Evolutionary conservation across 345 rosid species (phyloP).

Genomic region (Acer campestre): DNA sequence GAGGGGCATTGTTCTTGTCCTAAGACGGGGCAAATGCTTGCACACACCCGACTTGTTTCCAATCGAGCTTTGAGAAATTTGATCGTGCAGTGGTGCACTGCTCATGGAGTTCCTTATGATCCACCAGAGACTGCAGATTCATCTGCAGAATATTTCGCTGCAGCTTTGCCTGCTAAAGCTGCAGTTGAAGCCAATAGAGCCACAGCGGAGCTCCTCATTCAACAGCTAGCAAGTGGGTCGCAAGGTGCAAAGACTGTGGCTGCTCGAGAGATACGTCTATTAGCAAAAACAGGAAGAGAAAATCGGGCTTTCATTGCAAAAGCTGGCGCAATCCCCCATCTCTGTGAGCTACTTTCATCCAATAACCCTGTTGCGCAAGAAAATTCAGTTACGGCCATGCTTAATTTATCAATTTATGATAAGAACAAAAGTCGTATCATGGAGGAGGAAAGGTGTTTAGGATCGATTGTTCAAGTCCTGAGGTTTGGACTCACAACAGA

Average conservation of each 20-base stretch:
- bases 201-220: conserved; percentile 66
- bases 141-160: conserved; percentile 52
- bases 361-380: conserved; percentile 69
- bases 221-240: conserved; percentile 65
- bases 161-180: conserved; percentile 69
- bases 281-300: conserved; percentile 89
- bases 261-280: conserved; percentile 75
- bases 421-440: conserved; percentile 82
- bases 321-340: conserved; percentile 88
- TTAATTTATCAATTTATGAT: conserved; percentile 82
- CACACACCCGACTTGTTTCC: conserved; percentile 67
- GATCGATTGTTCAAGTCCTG: conserved; percentile 69
- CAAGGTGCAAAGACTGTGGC: conserved; percentile 67
- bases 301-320: conserved; percentile 86
- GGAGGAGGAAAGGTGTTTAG: conserved; percentile 79
- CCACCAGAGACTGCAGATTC: conserved; percentile 53
- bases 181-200: conserved; percentile 84
- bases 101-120: conserved; percentile 67
- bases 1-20: conserved; percentile 91
- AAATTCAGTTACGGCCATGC: conserved; percentile 91
- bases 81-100: conserved; percentile 82
- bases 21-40: conserved; percentile 78
- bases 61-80: conserved; percentile 85
- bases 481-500: conserved; percentile 74
- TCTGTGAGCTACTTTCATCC: conserved; percentile 61